Base-by-base conservation (phyloP, 306 rosid genomes). In the Potentilla sterilis region DNA sequence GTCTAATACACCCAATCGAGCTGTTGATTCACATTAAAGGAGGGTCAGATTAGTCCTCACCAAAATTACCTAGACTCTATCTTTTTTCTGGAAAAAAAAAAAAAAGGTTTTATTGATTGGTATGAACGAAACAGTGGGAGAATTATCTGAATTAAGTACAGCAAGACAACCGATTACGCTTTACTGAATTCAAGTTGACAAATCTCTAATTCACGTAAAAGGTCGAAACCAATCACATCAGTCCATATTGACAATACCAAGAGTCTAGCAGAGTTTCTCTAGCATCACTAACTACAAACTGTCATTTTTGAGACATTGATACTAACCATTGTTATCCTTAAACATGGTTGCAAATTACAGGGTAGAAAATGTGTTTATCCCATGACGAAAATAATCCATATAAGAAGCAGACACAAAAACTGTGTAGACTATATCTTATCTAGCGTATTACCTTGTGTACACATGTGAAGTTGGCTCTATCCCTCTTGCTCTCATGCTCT, bases 401-500 rank as follows among this genome's bases (percentile, higher is more conserved):
- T 44, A 21, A 42, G 40, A 85, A 47, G 55, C 11, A 67, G 24
- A 13, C 46, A n/a, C 9, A n/a, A 46, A 47, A 9, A 21, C 42
- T 69, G 5, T 22, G 8, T 34, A 35, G 34, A 49, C 6, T 11
- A 71, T 28, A 66, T 65, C 52, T 43, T 51, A 32, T 77, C 40
- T 59, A 18, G 35, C 71, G 67, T 74, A 74, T 74, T 87, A 95
- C 98, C 95, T 95, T 59, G 96, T 88, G 78, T 88, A 95, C 77
- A 95, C 97, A 81, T 95, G 97, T 10, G 97, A 87, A 19, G 89
- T 82, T 55, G 98, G 97, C 83, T 95, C 98, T 49, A 92, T 95
- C 80, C 97, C 97, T 82, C 97, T 90, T 4, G 93, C 98, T 16
- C 97, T 89, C 98, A 95, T 95, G 81, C 92, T 86, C 86, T 92